phyloP scores from a whole-genome alignment of 2,329 filamentous ascomycete species.

The Epichloe gansuensis region DNA sequence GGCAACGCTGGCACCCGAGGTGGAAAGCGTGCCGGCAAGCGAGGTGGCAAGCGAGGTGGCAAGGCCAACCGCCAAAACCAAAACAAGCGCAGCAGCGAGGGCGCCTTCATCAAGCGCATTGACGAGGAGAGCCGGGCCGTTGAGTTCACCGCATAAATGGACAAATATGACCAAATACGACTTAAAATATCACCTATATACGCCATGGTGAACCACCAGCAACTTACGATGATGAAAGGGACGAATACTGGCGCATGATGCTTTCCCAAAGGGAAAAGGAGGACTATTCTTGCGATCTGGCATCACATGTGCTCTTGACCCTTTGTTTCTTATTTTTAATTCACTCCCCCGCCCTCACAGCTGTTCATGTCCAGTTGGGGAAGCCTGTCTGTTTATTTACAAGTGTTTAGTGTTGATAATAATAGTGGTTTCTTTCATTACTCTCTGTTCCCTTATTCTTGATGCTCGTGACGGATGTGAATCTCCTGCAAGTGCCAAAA shows the following conservation, averaged over 20 bases:
- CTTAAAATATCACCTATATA: not conserved
- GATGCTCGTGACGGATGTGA: not conserved
- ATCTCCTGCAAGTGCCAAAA: not conserved
- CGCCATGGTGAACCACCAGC: not conserved
- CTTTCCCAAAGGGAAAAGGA: not conserved
- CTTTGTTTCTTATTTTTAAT: not conserved
- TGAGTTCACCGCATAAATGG: constrained; percentile 9
- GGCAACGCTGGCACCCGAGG: not conserved
- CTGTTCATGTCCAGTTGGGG: too few species aligned
- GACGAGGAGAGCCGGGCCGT: constrained; percentile 7
- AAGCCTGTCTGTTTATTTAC: not conserved
- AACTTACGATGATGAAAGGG: not conserved
- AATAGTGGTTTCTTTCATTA: not conserved
- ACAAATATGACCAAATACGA: not conserved
- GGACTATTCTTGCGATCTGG: not conserved
- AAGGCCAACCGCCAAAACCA: constrained; percentile 1
- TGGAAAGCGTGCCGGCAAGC: not conserved
- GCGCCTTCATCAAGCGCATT: constrained; percentile 7
- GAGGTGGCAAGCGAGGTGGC: not conserved
- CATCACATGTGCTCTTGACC: not conserved
- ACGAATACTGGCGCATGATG: not conserved
- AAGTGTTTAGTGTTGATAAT: not conserved
- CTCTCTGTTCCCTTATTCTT: too few species aligned
- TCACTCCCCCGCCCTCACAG: too few species aligned
- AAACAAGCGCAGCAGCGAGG: not conserved